These are phyloP conservation scores for Leccinum aurantiacum DNA, from an alignment of 768 basidiomycete genomes.

Conservation along the genomic window DNA sequence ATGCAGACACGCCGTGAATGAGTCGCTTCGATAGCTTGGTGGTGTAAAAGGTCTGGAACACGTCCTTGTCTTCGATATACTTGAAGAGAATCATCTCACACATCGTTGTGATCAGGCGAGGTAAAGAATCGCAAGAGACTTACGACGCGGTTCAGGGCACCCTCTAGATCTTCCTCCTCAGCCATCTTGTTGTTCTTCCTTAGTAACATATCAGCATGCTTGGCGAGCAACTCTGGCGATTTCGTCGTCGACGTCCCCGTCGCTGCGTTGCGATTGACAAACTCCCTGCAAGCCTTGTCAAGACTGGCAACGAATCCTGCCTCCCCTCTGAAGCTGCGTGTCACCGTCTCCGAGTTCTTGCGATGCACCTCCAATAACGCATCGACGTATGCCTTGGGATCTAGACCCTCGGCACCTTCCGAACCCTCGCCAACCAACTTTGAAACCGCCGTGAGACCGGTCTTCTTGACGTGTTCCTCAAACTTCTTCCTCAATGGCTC, in stretches of 20 bases:
- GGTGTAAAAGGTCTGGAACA: slow-evolving; percentile 97
- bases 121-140: slow-evolving; percentile 26
- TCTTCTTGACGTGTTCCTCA: slow-evolving; percentile 92
- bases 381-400: slow-evolving; percentile 94
- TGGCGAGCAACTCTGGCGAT: slow-evolving; percentile 90
- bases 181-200: slow-evolving; percentile 95
- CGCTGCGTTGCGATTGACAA: slow-evolving; percentile 90
- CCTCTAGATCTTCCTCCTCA: slow-evolving; percentile 80
- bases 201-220: slow-evolving; percentile 85
- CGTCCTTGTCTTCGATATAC: slow-evolving; percentile 98
- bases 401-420: slow-evolving; percentile 59
- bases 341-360: slow-evolving; percentile 88
- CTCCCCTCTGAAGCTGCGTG: slow-evolving; percentile 87
- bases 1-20: slow-evolving; percentile 86
- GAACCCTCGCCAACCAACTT: slow-evolving; percentile 60
- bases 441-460: slow-evolving; percentile 79
- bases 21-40: slow-evolving; percentile 92
- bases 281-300: slow-evolving; percentile 94
- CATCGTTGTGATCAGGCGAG: slow-evolving; percentile 3
- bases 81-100: slow-evolving; percentile 94
- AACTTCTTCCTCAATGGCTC: slow-evolving; percentile 91
- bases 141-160: slow-evolving; percentile 87
- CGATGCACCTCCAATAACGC: slow-evolving; percentile 87
- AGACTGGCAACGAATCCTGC: slow-evolving; percentile 91
- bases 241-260: slow-evolving; percentile 82